Percentiles rank a stretch among this genome's conserved stretches.
Conservation (phyloP, 768 basidiomycete genomes). For the Naganishia randhawae region DNA sequence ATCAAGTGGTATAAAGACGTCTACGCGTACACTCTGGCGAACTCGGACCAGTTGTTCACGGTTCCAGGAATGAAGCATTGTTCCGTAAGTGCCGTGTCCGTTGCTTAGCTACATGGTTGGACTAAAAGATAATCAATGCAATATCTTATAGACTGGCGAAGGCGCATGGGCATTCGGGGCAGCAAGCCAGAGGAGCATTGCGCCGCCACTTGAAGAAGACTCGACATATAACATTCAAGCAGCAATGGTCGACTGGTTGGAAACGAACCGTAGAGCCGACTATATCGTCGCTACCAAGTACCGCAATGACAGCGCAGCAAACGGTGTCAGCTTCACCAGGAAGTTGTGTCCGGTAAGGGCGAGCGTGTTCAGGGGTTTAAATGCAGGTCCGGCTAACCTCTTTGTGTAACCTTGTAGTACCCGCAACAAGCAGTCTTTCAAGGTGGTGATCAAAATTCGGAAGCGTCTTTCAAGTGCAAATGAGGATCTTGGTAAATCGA, state of each 20-base stretch:
- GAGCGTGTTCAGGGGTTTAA: no score
- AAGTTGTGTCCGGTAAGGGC: slow-evolving; percentile 16
- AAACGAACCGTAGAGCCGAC: slow-evolving; percentile 6
- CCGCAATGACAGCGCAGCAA: neutral
- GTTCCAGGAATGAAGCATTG: slow-evolving; percentile 16
- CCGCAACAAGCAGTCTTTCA: slow-evolving; percentile 14
- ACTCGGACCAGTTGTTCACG: slow-evolving; percentile 8
- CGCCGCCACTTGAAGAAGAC: neutral
- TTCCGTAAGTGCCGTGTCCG: neutral
- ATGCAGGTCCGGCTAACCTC: neutral
- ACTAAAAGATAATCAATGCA: neutral
- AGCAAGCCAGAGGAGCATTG: neutral
- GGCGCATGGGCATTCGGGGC: slow-evolving; percentile 12
- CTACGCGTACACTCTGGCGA: slow-evolving; percentile 12
- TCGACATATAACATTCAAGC: slow-evolving; percentile 11
- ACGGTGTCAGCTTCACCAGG: slow-evolving; percentile 7
- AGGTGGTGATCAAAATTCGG: slow-evolving; percentile 12
- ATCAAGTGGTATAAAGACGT: slow-evolving; percentile 23
- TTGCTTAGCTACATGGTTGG: no score
- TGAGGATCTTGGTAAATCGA: neutral
- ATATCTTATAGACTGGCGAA: neutral
- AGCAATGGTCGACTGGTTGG: slow-evolving; percentile 17
- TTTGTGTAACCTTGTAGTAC: neutral
- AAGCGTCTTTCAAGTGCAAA: slow-evolving; percentile 18
- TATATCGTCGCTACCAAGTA: slow-evolving; percentile 19